These are phyloP conservation scores for Bolboschoenus planiculmis DNA, from an alignment of 176 grass and related monocot genomes.

Conservation along the genomic window DNA sequence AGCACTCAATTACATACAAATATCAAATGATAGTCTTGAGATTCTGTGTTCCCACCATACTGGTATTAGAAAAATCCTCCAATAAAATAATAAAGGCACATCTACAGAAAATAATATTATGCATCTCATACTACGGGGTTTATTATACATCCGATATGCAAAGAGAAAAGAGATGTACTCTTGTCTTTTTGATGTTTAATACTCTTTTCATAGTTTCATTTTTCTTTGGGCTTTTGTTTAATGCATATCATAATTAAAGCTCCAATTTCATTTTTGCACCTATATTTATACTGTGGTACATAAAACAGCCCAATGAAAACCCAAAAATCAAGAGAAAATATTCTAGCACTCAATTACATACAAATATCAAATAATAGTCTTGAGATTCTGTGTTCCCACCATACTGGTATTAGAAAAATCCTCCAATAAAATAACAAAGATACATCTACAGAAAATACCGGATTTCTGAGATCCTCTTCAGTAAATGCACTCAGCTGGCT, in stretches of 20 bases:
- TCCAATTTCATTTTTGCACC: background rate
- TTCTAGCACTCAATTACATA: background rate
- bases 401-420: background rate
- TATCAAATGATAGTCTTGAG: background rate
- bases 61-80: background rate
- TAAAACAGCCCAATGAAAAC: background rate
- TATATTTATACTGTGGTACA: background rate
- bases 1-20: background rate
- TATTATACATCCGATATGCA: background rate
- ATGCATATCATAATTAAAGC: background rate
- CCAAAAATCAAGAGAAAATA: background rate
- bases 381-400: background rate
- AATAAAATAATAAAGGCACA: constrained; percentile 3
- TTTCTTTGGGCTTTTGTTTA: background rate
- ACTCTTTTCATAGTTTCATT: background rate
- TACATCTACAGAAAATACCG: constrained; percentile 40
- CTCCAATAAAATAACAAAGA: background rate
- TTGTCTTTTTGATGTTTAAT: background rate
- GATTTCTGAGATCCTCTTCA: constrained; percentile 86
- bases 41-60: background rate
- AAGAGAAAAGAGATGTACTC: background rate
- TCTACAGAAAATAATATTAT: constrained; percentile 42
- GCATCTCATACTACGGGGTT: too few species aligned
- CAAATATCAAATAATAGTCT: background rate
- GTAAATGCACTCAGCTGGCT: constrained; percentile 67